Conservation (phyloP, 257 asterid species). For the Solanum peruvianum region DNA sequence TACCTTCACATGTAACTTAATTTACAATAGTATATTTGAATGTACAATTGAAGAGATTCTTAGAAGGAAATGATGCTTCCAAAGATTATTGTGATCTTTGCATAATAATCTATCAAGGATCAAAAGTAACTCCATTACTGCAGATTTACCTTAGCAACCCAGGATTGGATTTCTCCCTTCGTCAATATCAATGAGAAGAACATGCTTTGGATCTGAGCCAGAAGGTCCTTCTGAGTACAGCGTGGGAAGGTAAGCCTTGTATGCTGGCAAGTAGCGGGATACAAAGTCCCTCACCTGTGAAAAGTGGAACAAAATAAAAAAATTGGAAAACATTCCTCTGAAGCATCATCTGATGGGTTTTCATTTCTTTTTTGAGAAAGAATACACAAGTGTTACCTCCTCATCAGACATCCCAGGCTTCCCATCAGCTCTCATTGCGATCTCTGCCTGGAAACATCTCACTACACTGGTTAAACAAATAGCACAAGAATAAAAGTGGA, state of each 20-base stretch:
- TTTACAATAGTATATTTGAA: neutral
- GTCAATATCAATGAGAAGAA: constrained; percentile 62
- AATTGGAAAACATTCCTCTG: neutral
- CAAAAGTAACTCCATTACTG: neutral
- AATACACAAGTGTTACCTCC: constrained; percentile 36
- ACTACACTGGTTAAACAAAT: constrained; percentile 2
- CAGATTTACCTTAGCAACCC: constrained; percentile 27
- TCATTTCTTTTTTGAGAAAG: neutral
- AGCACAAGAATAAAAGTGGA: neutral
- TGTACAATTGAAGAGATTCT: neutral
- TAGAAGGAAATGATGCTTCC: neutral
- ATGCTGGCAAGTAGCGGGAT: constrained; percentile 87
- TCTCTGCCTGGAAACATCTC: constrained; percentile 61
- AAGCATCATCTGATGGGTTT: neutral
- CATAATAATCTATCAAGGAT: neutral
- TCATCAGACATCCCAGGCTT: constrained; percentile 78
- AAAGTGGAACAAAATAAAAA: neutral
- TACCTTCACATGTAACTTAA: neutral
- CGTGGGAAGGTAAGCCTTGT: constrained; percentile 92
- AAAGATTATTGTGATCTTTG: neutral
- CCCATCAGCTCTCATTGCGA: constrained; percentile 87
- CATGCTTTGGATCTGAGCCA: constrained; percentile 67
- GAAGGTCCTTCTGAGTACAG: constrained; percentile 91
- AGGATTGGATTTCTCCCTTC: constrained; percentile 94
- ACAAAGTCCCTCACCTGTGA: constrained; percentile 80